A percentile compares a stretch with the other conserved stretches of the same genome.
Evolutionary conservation across 257 asterid genomes (phyloP).

Genomic region (Solanum virginianum): DNA sequence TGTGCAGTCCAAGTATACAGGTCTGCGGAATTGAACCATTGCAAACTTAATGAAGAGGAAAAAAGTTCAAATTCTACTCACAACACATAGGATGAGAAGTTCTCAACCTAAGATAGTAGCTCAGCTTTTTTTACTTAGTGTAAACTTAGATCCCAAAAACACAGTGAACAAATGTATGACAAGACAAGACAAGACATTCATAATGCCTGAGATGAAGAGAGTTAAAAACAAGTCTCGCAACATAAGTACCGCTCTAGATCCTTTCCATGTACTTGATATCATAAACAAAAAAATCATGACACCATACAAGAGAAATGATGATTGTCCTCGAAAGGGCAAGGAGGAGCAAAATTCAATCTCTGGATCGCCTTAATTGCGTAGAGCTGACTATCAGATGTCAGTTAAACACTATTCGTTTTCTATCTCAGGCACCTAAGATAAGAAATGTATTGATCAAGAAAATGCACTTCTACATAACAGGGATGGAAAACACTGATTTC

Average conservation of each 20-base stretch:
- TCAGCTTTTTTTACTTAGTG: background rate
- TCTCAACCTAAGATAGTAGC: background rate
- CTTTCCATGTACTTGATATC: background rate
- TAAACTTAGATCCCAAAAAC: background rate
- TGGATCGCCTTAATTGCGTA: background rate
- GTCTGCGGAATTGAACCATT: slow-evolving; percentile 38
- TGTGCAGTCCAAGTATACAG: slow-evolving; percentile 76
- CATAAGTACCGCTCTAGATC: background rate
- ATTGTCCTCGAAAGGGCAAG: background rate
- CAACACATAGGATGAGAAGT: background rate
- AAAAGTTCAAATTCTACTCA: background rate
- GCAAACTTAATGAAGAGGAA: background rate
- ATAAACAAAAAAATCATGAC: background rate
- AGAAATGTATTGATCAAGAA: background rate
- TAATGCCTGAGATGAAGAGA: background rate
- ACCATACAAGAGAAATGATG: background rate
- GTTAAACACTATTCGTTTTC: background rate
- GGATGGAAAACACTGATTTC: background rate
- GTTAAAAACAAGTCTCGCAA: background rate
- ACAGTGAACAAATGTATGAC: background rate
- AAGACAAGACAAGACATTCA: background rate
- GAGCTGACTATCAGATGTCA: background rate
- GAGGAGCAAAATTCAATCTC: background rate
- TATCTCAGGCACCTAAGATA: background rate
- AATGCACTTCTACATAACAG: background rate